Conservation (phyloP, 1,284 basidiomycete genomes). For the Ceratobasidium sp. region DNA sequence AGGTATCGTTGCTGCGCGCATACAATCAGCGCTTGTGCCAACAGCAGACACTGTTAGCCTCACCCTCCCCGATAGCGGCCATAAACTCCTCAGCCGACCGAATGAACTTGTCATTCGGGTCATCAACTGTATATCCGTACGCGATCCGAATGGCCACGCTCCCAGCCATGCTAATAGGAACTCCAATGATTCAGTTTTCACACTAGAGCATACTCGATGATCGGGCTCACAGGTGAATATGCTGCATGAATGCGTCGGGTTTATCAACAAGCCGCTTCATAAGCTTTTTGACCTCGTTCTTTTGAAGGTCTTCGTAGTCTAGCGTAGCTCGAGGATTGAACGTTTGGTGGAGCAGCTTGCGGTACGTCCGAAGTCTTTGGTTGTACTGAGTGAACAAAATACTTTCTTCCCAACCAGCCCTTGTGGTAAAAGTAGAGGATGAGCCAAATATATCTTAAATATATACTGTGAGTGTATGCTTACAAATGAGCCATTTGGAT, state of each 20-base stretch:
- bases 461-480: not conserved
- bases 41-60: not conserved
- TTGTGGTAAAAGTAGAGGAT: not conserved
- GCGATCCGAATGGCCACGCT: constrained; percentile 39
- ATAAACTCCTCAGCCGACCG: constrained; percentile 38
- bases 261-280: constrained; percentile 41
- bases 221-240: constrained; percentile 36
- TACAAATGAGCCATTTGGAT: constrained; percentile 34
- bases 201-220: not conserved
- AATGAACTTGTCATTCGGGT: constrained; percentile 40
- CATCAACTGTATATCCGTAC: constrained; percentile 35
- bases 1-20: constrained; percentile 21
- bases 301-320: constrained; percentile 45
- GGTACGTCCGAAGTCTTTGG: constrained; percentile 42
- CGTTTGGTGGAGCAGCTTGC: constrained; percentile 45
- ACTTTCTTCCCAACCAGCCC: constrained; percentile 36
- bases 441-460: not conserved
- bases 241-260: constrained; percentile 31
- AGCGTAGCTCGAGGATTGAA: constrained; percentile 40
- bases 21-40: too few species aligned
- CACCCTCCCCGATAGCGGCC: constrained; percentile 38
- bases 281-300: constrained; percentile 29
- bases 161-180: constrained; percentile 28
- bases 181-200: not conserved
- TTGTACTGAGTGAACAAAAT: constrained; percentile 43